Evolutionary conservation across 768 basidiomycete genomes (phyloP).

Genomic region (Trametes punicea): DNA sequence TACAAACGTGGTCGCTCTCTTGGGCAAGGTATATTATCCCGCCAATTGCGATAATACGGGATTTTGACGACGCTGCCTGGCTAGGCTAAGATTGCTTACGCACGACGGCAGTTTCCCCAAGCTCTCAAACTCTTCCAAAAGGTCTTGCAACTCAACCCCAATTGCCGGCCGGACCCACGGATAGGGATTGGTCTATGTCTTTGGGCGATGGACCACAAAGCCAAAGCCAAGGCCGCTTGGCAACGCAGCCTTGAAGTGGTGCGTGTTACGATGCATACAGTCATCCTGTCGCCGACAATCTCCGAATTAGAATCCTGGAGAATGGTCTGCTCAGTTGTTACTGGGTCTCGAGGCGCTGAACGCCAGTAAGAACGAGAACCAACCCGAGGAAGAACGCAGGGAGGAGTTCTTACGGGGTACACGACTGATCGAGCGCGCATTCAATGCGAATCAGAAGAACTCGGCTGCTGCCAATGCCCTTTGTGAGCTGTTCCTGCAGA

Average conservation of each 20-base stretch:
- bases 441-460: slow-evolving; percentile 74
- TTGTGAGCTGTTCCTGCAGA: slow-evolving; percentile 74
- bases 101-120: slow-evolving; percentile 69
- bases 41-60: neutral
- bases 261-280: slow-evolving; percentile 30
- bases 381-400: slow-evolving; percentile 59
- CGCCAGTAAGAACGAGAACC: slow-evolving; percentile 68
- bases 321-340: slow-evolving; percentile 77
- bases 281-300: neutral
- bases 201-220: slow-evolving; percentile 84
- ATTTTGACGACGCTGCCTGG: too few species aligned
- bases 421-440: slow-evolving; percentile 70
- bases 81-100: slow-evolving; percentile 79
- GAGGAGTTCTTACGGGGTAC: slow-evolving; percentile 62
- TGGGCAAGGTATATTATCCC: slow-evolving; percentile 65
- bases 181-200: slow-evolving; percentile 94
- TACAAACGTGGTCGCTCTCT: slow-evolving; percentile 81
- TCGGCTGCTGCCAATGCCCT: slow-evolving; percentile 83
- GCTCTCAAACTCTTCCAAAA: slow-evolving; percentile 86
- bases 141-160: slow-evolving; percentile 72
- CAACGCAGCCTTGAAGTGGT: slow-evolving; percentile 84
- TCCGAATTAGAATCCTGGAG: slow-evolving; percentile 59
- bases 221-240: slow-evolving; percentile 87
- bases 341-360: slow-evolving; percentile 88
- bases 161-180: slow-evolving; percentile 86